Conservation (phyloP, 2,329 filamentous ascomycete genomes). For the Hysterium pulicare region DNA sequence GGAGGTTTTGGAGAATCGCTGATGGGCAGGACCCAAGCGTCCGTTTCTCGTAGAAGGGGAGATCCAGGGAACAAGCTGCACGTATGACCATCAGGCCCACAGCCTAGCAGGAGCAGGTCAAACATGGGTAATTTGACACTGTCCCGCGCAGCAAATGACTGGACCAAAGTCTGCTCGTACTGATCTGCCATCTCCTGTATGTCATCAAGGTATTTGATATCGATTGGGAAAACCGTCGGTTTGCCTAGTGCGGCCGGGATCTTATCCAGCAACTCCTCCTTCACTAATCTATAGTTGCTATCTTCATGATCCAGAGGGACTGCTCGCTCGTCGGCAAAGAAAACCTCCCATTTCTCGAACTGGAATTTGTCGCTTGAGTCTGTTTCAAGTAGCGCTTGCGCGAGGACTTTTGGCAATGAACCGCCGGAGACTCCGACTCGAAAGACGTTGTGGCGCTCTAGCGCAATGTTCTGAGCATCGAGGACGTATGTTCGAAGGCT, state of each 20-base stretch:
- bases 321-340: conserved; percentile 96
- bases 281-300: conserved; percentile 89
- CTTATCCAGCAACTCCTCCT: conserved; percentile 83
- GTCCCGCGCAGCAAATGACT: conserved; percentile 84
- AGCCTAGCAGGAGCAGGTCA: conserved; percentile 88
- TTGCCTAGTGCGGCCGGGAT: conserved; percentile 65
- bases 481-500: conserved; percentile 81
- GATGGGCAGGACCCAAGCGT: conserved; percentile 89
- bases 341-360: conserved; percentile 93
- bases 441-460: conserved; percentile 79
- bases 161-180: conserved; percentile 86
- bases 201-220: conserved; percentile 66
- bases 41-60: conserved; percentile 76
- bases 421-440: conserved; percentile 92
- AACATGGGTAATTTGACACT: conserved; percentile 94
- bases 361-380: conserved; percentile 60
- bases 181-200: conserved; percentile 88
- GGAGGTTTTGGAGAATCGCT: conserved; percentile 95
- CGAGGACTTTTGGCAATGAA: conserved; percentile 84
- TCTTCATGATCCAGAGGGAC: conserved; percentile 89
- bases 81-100: conserved; percentile 93
- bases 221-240: conserved; percentile 77
- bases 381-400: conserved; percentile 70
- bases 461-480: conserved; percentile 72
- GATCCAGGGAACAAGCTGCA: conserved; percentile 95